Conservation (phyloP, 192 early-diverging fungal genomes). For the Haplosporangium gracile region DNA sequence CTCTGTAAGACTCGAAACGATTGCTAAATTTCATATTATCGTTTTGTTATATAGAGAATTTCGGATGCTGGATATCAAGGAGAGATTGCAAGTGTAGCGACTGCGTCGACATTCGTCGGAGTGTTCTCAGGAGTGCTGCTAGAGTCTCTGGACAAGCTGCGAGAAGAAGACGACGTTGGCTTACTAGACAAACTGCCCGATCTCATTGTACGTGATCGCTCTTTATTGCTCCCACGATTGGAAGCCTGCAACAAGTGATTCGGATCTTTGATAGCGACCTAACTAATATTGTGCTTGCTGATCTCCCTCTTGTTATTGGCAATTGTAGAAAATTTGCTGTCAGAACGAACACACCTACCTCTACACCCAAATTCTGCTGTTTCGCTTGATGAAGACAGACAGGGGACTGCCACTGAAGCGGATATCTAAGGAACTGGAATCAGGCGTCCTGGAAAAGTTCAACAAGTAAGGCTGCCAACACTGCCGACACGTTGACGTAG, state of each 20-base stretch:
- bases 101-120: constrained; percentile 74
- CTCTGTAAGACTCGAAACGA: not conserved
- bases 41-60: constrained; percentile 58
- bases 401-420: constrained; percentile 58
- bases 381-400: constrained; percentile 58
- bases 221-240: not conserved
- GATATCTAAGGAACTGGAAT: constrained; percentile 65
- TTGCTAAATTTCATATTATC: not conserved
- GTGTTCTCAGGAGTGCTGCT: constrained; percentile 75
- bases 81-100: constrained; percentile 75
- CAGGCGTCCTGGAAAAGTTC: constrained; percentile 53
- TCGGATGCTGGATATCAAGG: constrained; percentile 73
- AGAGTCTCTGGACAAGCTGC: constrained; percentile 72
- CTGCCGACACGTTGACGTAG: not conserved
- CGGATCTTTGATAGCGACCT: no score
- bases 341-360: constrained; percentile 70
- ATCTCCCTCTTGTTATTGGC: not conserved
- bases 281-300: not conserved
- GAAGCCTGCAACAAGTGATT: no score
- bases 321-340: constrained; percentile 61
- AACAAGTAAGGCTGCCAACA: constrained; percentile 51
- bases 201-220: constrained; percentile 61
- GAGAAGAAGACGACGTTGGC: constrained; percentile 69
- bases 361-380: constrained; percentile 62
- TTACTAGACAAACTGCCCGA: constrained; percentile 68